Conservation (phyloP, 2,329 filamentous ascomycete species). For the Verticillium dahliae region DNA sequence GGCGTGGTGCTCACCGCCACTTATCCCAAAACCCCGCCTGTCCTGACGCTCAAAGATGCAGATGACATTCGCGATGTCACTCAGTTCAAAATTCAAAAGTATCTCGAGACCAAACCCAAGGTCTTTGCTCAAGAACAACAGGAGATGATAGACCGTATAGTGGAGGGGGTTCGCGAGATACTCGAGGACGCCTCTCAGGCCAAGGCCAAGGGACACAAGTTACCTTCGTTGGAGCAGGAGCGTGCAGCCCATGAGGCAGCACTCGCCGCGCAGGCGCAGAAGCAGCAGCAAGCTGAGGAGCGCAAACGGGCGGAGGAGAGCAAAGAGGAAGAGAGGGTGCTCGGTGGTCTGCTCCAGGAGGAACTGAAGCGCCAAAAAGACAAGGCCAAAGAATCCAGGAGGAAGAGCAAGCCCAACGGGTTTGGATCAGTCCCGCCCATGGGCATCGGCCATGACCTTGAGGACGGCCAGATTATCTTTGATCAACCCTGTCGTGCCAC, state of each 20-base stretch:
- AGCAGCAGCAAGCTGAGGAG: conserved; percentile 46
- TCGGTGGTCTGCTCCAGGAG: conserved; percentile 66
- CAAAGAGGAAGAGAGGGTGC: conserved; percentile 62
- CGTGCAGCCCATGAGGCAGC: conserved; percentile 75
- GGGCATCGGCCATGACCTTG: conserved; percentile 22
- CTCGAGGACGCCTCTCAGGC: conserved; percentile 81
- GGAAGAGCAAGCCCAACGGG: conserved; percentile 46
- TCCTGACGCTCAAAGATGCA: conserved; percentile 61
- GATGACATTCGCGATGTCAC: conserved; percentile 63
- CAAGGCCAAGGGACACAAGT: conserved; percentile 65
- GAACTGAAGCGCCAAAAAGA: conserved; percentile 63
- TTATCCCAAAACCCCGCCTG: conserved; percentile 78
- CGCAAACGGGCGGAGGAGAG: conserved; percentile 48
- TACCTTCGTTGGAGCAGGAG: conserved; percentile 86
- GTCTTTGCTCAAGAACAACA: conserved; percentile 45
- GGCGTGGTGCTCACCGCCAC: conserved; percentile 79
- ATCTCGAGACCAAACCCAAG: conserved; percentile 52
- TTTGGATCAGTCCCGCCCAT: conserved; percentile 25
- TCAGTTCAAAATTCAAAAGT: conserved; percentile 61
- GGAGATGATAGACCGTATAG: conserved; percentile 58
- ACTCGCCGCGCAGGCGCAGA: conserved; percentile 53
- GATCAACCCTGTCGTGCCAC: conserved; percentile 60
- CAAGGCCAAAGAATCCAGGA: conserved; percentile 57
- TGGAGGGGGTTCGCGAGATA: conserved; percentile 65
- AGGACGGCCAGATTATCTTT: conserved; percentile 46